These are phyloP conservation scores for Stylonectria norvegica DNA, from an alignment of 2,329 filamentous ascomycete genomes.

Conservation along the genomic window DNA sequence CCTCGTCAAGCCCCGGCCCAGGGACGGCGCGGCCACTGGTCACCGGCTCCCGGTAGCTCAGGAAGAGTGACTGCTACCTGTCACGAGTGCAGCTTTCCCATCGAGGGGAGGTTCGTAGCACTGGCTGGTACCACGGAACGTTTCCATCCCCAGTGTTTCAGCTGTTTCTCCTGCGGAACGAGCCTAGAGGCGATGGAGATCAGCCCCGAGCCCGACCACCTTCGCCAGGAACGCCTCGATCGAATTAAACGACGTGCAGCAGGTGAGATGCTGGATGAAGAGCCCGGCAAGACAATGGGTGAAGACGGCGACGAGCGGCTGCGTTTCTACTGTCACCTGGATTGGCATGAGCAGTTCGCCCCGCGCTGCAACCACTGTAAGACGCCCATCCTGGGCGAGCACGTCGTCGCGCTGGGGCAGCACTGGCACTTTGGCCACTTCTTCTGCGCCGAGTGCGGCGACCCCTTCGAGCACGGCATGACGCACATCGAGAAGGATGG, in stretches of 20 bases:
- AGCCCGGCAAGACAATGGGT: constrained; percentile 59
- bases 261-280: constrained; percentile 59
- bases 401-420: constrained; percentile 87
- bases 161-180: constrained; percentile 82
- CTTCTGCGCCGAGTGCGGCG: constrained; percentile 97
- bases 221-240: constrained; percentile 67
- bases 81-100: constrained; percentile 77
- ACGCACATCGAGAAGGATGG: constrained; percentile 90
- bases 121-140: constrained; percentile 68
- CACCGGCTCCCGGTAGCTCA: constrained; percentile 46
- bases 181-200: constrained; percentile 93
- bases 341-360: constrained; percentile 93
- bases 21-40: constrained; percentile 62
- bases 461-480: constrained; percentile 75
- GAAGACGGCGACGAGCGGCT: constrained; percentile 71
- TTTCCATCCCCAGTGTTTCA: constrained; percentile 92
- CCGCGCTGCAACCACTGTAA: constrained; percentile 94
- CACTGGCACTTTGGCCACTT: constrained; percentile 98
- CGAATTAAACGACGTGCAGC: constrained; percentile 62
- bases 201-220: constrained; percentile 79
- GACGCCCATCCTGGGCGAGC: constrained; percentile 93
- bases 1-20: too few relatives aligned
- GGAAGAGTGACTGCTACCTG: constrained; percentile 67
- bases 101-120: constrained; percentile 86
- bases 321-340: constrained; percentile 96